Evolutionary conservation across 2,329 filamentous ascomycete genomes (phyloP).

Genomic region (Phyllosticta citrichinensis): DNA sequence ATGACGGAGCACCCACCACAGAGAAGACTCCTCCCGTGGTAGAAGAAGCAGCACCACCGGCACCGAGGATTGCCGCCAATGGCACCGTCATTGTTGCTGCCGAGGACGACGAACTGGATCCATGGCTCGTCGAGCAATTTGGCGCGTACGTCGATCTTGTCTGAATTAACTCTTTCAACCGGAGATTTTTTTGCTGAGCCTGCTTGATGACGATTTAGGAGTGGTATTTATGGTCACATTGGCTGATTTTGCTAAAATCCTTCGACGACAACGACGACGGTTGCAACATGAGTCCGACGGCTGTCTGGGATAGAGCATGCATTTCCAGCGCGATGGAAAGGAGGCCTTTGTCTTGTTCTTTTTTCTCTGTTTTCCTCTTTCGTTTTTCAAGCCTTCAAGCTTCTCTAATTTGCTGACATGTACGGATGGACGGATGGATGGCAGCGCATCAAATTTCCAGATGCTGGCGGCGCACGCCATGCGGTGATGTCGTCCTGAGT

Average conservation of each 20-base stretch:
- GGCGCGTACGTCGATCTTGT: constrained; percentile 30
- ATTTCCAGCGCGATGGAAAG: not conserved
- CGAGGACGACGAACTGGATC: constrained; percentile 21
- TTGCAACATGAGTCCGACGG: not conserved
- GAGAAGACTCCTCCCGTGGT: not conserved
- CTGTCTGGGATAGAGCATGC: not conserved
- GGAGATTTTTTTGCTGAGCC: not conserved
- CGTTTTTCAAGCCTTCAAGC: not conserved
- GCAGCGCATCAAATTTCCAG: not conserved
- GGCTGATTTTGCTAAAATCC: not conserved
- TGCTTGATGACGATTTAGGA: not conserved
- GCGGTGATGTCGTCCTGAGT: not conserved
- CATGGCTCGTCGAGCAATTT: constrained; percentile 30
- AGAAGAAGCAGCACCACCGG: not conserved
- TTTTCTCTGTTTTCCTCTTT: not conserved
- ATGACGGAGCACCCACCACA: not conserved
- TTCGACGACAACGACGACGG: not conserved
- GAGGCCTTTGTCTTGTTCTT: not conserved
- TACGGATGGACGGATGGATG: not conserved
- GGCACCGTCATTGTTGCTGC: not conserved
- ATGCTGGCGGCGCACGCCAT: not conserved
- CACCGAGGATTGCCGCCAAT: not conserved
- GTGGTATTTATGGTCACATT: not conserved
- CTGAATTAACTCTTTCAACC: constrained; percentile 8
- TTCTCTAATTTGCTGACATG: not conserved